Conservation (phyloP, 345 rosid species). For the Dipteronia dyeriana region DNA sequence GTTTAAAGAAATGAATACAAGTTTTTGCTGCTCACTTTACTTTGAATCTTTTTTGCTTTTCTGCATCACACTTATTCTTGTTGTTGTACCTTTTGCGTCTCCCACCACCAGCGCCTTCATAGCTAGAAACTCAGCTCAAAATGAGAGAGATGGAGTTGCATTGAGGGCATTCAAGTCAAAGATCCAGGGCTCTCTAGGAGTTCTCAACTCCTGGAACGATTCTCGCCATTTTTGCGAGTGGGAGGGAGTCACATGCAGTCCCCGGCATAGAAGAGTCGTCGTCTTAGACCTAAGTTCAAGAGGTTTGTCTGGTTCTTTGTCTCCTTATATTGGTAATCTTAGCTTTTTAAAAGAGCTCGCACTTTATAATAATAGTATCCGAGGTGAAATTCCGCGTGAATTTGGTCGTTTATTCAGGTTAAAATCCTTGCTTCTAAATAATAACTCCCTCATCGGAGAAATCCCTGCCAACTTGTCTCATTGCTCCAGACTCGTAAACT, state of each 20-base stretch:
- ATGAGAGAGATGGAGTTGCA: constrained; percentile 8
- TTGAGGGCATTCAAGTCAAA: constrained; percentile 8
- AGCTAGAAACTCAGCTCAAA: background rate
- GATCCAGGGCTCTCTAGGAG: background rate
- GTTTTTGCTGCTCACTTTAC: background rate
- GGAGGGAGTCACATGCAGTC: constrained; percentile 32
- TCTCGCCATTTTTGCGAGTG: constrained; percentile 28
- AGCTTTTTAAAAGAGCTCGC: constrained; percentile 19
- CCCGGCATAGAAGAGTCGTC: constrained; percentile 25
- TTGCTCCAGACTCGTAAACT: background rate
- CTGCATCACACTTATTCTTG: background rate
- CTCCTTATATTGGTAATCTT: constrained; percentile 20
- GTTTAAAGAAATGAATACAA: background rate
- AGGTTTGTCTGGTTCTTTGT: constrained; percentile 19
- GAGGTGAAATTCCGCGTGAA: constrained; percentile 17
- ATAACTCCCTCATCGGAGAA: constrained; percentile 17
- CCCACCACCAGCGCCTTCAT: background rate
- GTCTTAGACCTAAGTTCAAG: constrained; percentile 16
- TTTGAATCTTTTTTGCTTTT: background rate
- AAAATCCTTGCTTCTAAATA: background rate
- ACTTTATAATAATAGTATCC: constrained; percentile 19
- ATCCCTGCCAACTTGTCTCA: constrained; percentile 19
- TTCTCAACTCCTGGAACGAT: constrained; percentile 31
- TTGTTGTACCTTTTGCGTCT: background rate
- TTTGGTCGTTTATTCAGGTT: constrained; percentile 18